phyloP scores from a whole-genome alignment of 2,329 filamentous ascomycete genomes.

The Raffaelea ambrosiae region DNA sequence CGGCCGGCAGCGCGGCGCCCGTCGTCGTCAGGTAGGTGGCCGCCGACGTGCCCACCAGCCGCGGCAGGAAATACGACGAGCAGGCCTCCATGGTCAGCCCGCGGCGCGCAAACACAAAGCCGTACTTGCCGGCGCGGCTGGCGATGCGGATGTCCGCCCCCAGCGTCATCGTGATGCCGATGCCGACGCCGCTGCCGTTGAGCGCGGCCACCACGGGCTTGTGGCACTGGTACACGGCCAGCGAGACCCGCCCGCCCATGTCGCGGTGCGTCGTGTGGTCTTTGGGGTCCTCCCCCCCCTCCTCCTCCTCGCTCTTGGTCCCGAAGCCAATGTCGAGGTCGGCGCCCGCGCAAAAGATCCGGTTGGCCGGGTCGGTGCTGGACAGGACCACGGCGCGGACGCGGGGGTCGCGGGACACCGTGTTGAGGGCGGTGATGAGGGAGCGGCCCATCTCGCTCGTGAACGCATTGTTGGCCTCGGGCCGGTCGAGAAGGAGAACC shows the following conservation, averaged over 20 bases:
- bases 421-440: constrained; percentile 43
- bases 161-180: constrained; percentile 55
- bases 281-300: background rate
- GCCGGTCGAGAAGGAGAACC: constrained; percentile 56
- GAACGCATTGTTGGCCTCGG: constrained; percentile 60
- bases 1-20: constrained; percentile 48
- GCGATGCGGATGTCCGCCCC: constrained; percentile 45
- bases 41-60: constrained; percentile 55
- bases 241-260: constrained; percentile 42
- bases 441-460: constrained; percentile 55
- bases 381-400: constrained; percentile 48
- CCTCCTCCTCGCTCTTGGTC: constrained; percentile 1
- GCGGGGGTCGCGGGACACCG: constrained; percentile 43
- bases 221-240: constrained; percentile 47
- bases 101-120: constrained; percentile 64
- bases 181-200: constrained; percentile 51
- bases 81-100: constrained; percentile 67
- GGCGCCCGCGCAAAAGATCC: constrained; percentile 50
- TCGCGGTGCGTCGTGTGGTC: constrained; percentile 29
- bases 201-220: constrained; percentile 53
- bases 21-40: constrained; percentile 61
- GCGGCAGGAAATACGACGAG: constrained; percentile 62
- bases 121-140: constrained; percentile 54
- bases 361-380: constrained; percentile 36
- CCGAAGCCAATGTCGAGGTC: constrained; percentile 32